Percentiles rank a stretch among this genome's conserved stretches.
Conservation (phyloP, 164 flowering plant genomes). For the Nymphaea colorata region DNA sequence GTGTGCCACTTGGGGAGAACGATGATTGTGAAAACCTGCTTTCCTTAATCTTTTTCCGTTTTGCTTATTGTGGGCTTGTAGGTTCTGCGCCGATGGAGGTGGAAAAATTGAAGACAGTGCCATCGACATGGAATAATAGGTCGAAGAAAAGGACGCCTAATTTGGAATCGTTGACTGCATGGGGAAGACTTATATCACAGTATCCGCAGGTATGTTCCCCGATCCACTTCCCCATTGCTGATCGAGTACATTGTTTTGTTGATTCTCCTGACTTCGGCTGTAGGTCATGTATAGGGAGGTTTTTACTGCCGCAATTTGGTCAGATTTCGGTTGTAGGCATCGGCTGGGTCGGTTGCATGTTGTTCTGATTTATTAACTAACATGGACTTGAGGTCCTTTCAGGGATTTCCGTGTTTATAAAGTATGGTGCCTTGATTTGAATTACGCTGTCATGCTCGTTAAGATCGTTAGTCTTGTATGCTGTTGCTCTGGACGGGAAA, state of each 20-base stretch:
- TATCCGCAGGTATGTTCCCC: slow-evolving; percentile 28
- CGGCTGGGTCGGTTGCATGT: too few relatives aligned
- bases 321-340: too few relatives aligned
- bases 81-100: slow-evolving; percentile 24
- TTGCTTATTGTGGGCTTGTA: background rate
- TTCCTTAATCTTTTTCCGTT: background rate
- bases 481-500: too few relatives aligned
- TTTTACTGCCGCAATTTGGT: too few relatives aligned
- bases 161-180: slow-evolving; percentile 25
- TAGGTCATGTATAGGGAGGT: too few relatives aligned
- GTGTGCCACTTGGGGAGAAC: background rate
- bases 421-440: too few relatives aligned
- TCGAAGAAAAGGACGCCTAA: slow-evolving; percentile 24
- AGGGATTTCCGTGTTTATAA: too few relatives aligned
- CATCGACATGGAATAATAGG: slow-evolving; percentile 25
- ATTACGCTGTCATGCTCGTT: too few relatives aligned
- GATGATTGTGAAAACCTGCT: background rate
- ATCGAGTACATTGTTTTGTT: background rate
- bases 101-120: slow-evolving; percentile 42
- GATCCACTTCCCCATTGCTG: background rate
- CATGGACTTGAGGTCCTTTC: too few relatives aligned
- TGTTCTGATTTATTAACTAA: too few relatives aligned
- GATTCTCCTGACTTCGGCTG: background rate
- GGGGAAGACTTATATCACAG: slow-evolving; percentile 68
- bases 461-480: too few relatives aligned